Base-by-base conservation (phyloP, 148 eudicot species). In the Hydrangea macrophylla region DNA sequence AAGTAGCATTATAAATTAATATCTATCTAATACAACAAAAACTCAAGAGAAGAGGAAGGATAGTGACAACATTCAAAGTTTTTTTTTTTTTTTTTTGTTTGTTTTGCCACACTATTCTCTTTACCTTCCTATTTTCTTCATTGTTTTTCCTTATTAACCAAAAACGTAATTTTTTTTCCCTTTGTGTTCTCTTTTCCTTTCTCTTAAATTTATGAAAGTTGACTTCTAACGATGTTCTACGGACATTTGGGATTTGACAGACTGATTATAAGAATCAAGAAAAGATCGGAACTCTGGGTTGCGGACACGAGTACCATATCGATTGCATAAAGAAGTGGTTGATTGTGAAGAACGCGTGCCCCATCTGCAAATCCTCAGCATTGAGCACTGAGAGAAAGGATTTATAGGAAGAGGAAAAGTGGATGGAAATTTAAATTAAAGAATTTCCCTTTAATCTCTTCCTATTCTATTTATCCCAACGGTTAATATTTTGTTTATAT, bases 301-400 rank as follows among this genome's bases (percentile, higher is more conserved):
- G 99, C 35, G 96, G 96, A 13, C 99, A 94, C 37, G 92, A 90
- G 65, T 94, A 90, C 66, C 99, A 90, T 66, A 84, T 70, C 18
- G 91, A 82, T 30, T 94, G 99, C 69, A 69, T 90, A 64, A 88
- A 83, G 79, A 81, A 79, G 65, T 90, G 99, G 97, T 73, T 94
- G 74, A 62, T 75, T 26, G 73, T 88, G 73, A 94, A 90, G 86
- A 94, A 94, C 65, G 79, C 82, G 17, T 94, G 97, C 79, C 93
- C 97, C 27, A 75, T 94, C 48, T 94, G 97, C 81, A 94, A 94
- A 83, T 78, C 85, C 2, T 61, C 79, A 3, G 97, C 86, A 54
- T 77, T 94, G 83, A 51, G 51, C 23, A 58, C 79, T 45, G 76
- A 78, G 42, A 57, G 63, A n/a, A 78, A 78, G 76, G 78, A 68